Base-by-base conservation (phyloP, 2,329 filamentous ascomycete genomes). In the Botrytis deweyae region DNA sequence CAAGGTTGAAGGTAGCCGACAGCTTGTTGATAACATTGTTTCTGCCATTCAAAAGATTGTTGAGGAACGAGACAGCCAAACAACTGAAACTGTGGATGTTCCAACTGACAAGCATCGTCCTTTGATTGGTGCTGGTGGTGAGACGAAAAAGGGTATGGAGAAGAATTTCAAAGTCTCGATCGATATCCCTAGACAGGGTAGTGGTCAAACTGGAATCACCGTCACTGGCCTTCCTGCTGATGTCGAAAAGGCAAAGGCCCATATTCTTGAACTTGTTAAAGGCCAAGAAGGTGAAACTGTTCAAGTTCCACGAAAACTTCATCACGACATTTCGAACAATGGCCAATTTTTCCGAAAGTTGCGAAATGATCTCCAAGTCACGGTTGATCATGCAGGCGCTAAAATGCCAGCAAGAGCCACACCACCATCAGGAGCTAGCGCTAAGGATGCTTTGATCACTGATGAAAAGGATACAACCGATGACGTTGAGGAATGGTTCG, bases 331-430 rank as follows among this genome's bases (percentile, higher is more conserved):
- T 78, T 89, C 93, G 70, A 95, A 97, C 82, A 95, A 95, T 77
- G 96, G 95, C 1, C 91, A 94, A 78, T 93, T 98, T 85, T 98
- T 98, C 92, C 93, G 95, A 77, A 92, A 90, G 79, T 90, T 99
- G 61, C 91, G 92, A 77, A 95, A 90, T 82, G 93, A 98, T 80
- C 88, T 93, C 83, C 91, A 93, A 78, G 94, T 99, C 77, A 96
- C 92, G 0, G 92, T 99, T 71, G 95, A 98, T 82, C 96, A 98
- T 81, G 93, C 90, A 72, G 94, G 95, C 63, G 90, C 96, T 75
- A 85, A 91, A 73, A 85, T 92, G 6, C 96, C 96, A 9, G 82
- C 90, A 58, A 94, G 91, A 84, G 88, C 92, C 16, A 82, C 84
- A 42, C 83, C 88, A 82, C 84, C 80, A 75, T 87, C 89, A 36